These are phyloP conservation scores for Annona squamosa DNA, from an alignment of 164 flowering plant genomes.

Conservation along the genomic window DNA sequence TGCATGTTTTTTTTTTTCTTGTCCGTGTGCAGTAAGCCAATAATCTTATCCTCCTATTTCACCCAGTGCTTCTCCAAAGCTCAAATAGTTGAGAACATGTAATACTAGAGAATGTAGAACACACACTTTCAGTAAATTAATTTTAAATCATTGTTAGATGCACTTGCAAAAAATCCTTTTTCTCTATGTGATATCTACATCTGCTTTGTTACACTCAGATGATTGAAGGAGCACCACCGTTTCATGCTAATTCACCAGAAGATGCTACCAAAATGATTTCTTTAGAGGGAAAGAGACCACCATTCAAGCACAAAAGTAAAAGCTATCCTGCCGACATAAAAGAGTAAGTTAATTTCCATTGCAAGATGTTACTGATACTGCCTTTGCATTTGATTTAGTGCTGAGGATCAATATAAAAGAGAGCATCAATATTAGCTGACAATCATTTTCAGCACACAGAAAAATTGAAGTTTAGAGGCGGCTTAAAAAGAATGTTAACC, in stretches of 20 bases:
- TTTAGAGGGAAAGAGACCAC: conserved; percentile 66
- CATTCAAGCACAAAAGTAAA: conserved; percentile 55
- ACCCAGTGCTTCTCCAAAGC: not conserved
- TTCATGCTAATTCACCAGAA: conserved; percentile 73
- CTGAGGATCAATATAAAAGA: no score
- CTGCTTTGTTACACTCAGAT: conserved; percentile 35
- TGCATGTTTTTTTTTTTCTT: not conserved
- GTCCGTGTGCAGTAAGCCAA: not conserved
- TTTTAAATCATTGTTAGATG: no score
- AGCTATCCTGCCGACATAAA: conserved; percentile 79
- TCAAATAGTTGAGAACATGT: not conserved
- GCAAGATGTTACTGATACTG: no score
- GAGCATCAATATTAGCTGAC: no score
- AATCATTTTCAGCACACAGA: no score
- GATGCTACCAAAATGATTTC: conserved; percentile 63
- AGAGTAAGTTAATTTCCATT: conserved; percentile 44
- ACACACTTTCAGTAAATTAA: no score
- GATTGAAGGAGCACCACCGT: conserved; percentile 79
- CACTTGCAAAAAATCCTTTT: not conserved
- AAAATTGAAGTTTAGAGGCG: no score
- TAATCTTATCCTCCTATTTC: not conserved
- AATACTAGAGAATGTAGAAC: no score
- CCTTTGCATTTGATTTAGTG: no score
- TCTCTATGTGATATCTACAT: not conserved
- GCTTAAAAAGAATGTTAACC: no score